Base-by-base conservation (phyloP, 441 rosid species). In the Iberis amara region DNA sequence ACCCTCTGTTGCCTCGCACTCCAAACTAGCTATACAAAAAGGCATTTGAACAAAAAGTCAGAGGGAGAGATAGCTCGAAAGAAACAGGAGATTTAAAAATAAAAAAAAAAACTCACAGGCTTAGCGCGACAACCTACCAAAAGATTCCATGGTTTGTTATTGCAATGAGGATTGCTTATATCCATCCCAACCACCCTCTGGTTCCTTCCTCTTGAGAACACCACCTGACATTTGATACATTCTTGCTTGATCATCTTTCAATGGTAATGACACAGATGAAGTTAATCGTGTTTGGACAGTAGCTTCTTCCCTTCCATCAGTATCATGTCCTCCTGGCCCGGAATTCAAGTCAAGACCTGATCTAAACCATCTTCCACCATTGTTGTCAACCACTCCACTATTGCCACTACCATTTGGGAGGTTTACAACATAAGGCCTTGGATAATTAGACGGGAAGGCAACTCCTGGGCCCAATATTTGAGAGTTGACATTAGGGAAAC, bases 111-210 rank as follows among this genome's bases (percentile, higher is more conserved):
- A 68, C 89, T 78, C 65, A 81, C 92, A 64, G 15, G 77, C 68
- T 70, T 64, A 37, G 36, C 5, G 4, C n/a, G 23, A 63, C 62
- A 39, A 64, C 67, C 61, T 44, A 64, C 53, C 36, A 47, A 39
- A 47, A 66, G 30, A 40, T 48, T 26, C 47, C 15, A 45, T 59
- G 52, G 36, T 30, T 30, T 68, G 59, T 76, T 76, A 78, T 64
- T 73, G 90, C 90, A 86, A 82, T 35, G 80, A 64, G 23, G 76
- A 61, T 18, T 79, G 84, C 71, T 62, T 78, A 66, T 74, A 78
- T 33, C 76, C 80, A 65, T 82, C 86, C 84, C 84, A 76, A 37
- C 90, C 90, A n/a, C 86, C 90, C 4, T 80, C 90, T 2, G 86
- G 86, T 48, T 83, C 90, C 54, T 78, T 83, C 67, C 84, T 83